These are phyloP conservation scores for Fusarium vanettenii DNA, from an alignment of 2,329 filamentous ascomycete genomes.

Conservation along the genomic window DNA sequence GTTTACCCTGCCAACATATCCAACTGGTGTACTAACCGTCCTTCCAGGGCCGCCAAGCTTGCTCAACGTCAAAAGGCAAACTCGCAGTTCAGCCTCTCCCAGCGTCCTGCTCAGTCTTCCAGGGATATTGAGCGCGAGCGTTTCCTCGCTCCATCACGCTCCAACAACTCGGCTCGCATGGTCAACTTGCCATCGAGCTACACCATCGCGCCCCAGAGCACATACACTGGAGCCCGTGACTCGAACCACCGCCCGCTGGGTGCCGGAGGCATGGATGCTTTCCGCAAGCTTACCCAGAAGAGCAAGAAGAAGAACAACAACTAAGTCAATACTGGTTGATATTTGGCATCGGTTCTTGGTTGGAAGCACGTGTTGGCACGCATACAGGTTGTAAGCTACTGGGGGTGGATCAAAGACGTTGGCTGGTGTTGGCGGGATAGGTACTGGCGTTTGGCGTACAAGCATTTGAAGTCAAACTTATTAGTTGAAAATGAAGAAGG, in stretches of 20 bases:
- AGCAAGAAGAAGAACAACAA: slow-evolving; percentile 61
- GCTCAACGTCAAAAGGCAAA: slow-evolving; percentile 61
- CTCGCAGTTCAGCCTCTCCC: slow-evolving; percentile 62
- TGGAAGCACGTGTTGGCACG: background rate
- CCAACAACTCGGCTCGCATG: slow-evolving; percentile 68
- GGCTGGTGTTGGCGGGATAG: slow-evolving; percentile 24
- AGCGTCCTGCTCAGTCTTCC: slow-evolving; percentile 58
- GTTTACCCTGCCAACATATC: background rate
- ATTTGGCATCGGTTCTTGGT: background rate
- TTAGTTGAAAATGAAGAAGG: slow-evolving; percentile 9
- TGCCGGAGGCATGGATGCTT: slow-evolving; percentile 72
- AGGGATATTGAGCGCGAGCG: slow-evolving; percentile 67
- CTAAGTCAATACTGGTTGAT: background rate
- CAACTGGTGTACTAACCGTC: slow-evolving; percentile 23
- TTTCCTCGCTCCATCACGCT: slow-evolving; percentile 66
- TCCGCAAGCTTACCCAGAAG: slow-evolving; percentile 74
- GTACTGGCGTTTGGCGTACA: slow-evolving; percentile 41
- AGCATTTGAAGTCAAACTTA: slow-evolving; percentile 22
- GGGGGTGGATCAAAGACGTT: slow-evolving; percentile 32
- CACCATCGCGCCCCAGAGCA: slow-evolving; percentile 71
- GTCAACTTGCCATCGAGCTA: slow-evolving; percentile 67
- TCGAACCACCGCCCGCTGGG: slow-evolving; percentile 70
- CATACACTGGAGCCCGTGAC: slow-evolving; percentile 64
- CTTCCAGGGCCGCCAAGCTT: slow-evolving; percentile 62
- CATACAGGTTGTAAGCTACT: slow-evolving; percentile 33